Conservation (phyloP, 202 grass and related monocot genomes). For the Setaria viridis region DNA sequence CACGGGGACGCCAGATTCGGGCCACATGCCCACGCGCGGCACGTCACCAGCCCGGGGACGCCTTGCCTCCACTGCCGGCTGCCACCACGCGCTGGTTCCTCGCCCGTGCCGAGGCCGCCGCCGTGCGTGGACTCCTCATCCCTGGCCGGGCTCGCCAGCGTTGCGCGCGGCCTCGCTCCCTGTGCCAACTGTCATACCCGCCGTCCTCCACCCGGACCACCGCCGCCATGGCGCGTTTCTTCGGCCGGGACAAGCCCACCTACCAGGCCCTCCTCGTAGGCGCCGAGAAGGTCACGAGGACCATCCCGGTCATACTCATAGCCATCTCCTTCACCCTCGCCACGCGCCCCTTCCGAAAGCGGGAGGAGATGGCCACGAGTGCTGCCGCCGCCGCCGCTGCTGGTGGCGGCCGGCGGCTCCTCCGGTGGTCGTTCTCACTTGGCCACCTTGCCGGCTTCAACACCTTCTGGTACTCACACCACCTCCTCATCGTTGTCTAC, state of each 20-base stretch:
- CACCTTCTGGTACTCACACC: slow-evolving; percentile 99
- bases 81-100: too few species aligned
- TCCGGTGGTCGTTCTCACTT: slow-evolving; percentile 41
- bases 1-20: too few species aligned
- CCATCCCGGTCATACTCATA: slow-evolving; percentile 86
- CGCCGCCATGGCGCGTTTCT: slow-evolving; percentile 54
- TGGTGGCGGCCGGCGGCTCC: not conserved
- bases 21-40: too few species aligned
- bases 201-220: slow-evolving; percentile 5
- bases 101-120: too few species aligned
- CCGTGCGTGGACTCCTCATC: too few species aligned
- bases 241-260: slow-evolving; percentile 61
- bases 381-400: not conserved
- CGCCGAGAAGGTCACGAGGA: slow-evolving; percentile 75
- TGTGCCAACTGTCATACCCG: too few species aligned
- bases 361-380: slow-evolving; percentile 24
- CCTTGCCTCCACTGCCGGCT: too few species aligned
- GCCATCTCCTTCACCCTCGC: slow-evolving; percentile 91
- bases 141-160: too few species aligned
- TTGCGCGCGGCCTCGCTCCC: too few species aligned
- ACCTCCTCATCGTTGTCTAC: slow-evolving; percentile 89
- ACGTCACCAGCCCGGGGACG: too few species aligned
- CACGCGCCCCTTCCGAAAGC: slow-evolving; percentile 70
- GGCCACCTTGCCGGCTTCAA: slow-evolving; percentile 87
- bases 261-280: slow-evolving; percentile 69